These are phyloP conservation scores for Waltergamsia citrina DNA, from an alignment of 2,329 filamentous ascomycete genomes.

Conservation along the genomic window DNA sequence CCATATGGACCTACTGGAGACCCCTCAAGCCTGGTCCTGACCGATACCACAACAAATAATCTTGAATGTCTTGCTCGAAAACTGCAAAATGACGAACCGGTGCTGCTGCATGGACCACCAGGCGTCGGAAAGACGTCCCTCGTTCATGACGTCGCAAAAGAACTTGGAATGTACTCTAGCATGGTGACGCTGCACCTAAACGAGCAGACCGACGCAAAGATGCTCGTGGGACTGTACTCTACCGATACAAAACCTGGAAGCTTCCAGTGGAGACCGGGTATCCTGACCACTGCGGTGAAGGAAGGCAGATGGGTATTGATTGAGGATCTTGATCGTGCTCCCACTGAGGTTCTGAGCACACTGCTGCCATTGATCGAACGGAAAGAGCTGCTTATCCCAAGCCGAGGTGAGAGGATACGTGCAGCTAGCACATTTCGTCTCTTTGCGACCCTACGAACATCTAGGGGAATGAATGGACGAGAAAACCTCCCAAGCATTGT, in stretches of 20 bases:
- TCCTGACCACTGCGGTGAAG: constrained; percentile 84
- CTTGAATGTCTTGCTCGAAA: constrained; percentile 58
- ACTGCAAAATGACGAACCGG: constrained; percentile 58
- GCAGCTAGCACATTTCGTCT: constrained; percentile 82
- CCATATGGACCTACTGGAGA: constrained; percentile 38
- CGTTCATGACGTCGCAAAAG: constrained; percentile 70
- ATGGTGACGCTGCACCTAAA: constrained; percentile 96
- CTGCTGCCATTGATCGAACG: constrained; percentile 87
- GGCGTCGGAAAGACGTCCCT: constrained; percentile 88
- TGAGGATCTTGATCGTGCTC: constrained; percentile 90
- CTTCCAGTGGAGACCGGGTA: constrained; percentile 86
- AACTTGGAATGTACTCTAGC: constrained; percentile 66
- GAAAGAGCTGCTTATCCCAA: constrained; percentile 83
- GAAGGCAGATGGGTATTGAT: constrained; percentile 97
- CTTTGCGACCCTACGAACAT: constrained; percentile 81
- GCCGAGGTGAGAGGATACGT: constrained; percentile 74
- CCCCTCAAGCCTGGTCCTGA: constrained; percentile 51
- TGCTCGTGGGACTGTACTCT: constrained; percentile 89
- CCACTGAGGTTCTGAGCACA: constrained; percentile 89
- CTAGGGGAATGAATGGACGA: constrained; percentile 55
- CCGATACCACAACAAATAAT: constrained; percentile 64
- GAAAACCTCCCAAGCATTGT: constrained; percentile 66
- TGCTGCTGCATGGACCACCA: constrained; percentile 73
- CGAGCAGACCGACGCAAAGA: constrained; percentile 96
- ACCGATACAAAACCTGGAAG: constrained; percentile 80